phyloP scores from a whole-genome alignment of 495 filamentous ascomycete species.

The Clohesyomyces aquaticus region DNA sequence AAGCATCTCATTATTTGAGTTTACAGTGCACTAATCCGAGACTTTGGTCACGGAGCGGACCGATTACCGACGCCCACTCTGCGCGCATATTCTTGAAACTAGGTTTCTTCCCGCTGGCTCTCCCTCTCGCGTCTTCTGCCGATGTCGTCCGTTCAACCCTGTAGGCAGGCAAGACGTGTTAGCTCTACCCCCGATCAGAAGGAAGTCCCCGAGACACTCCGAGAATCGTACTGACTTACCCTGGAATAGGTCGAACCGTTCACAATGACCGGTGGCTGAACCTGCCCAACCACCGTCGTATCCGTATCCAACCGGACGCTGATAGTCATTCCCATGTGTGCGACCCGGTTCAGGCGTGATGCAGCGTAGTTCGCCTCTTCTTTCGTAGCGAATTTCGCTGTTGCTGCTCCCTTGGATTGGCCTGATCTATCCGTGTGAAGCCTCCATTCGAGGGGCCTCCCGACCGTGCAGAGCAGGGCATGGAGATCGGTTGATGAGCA shows the following conservation, averaged over 20 bases:
- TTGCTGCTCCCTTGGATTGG: conserved; percentile 39
- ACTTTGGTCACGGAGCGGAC: no score
- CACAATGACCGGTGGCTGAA: conserved; percentile 24
- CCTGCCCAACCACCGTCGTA: conserved; percentile 37
- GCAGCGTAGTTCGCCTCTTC: conserved; percentile 40
- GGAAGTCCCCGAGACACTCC: neutral
- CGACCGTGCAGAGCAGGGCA: conserved; percentile 32
- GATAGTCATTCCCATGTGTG: conserved; percentile 35
- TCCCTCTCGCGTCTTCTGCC: no score
- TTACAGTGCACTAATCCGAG: no score
- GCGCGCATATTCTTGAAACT: no score
- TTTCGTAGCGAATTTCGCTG: conserved; percentile 36
- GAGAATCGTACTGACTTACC: no score
- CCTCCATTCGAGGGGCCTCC: conserved; percentile 25
- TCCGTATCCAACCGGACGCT: conserved; percentile 44
- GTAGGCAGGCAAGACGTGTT: neutral
- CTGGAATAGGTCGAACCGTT: conserved; percentile 21
- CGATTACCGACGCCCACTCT: no score
- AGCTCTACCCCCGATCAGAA: neutral
- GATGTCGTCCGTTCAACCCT: neutral
- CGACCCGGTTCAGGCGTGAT: conserved; percentile 28
- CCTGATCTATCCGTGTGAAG: conserved; percentile 39
- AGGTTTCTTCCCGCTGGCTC: no score
- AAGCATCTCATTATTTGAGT: no score
- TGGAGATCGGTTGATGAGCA: conserved; percentile 34